Conservation (phyloP, 345 rosid genomes). For the Odontarrhena argentea region DNA sequence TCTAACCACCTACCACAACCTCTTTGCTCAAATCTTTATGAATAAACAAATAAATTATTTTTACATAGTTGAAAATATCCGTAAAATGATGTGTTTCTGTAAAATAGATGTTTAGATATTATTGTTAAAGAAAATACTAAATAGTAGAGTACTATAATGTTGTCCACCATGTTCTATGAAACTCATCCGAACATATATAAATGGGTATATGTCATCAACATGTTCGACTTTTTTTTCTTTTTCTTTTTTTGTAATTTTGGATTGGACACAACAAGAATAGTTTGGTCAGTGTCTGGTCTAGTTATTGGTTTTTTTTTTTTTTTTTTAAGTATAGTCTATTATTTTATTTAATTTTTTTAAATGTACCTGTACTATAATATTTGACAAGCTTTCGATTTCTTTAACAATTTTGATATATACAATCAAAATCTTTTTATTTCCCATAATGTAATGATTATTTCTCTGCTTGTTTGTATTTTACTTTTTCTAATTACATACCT, state of each 20-base stretch:
- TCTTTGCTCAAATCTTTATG: constrained; percentile 5
- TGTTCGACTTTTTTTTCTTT: not conserved
- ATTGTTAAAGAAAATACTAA: constrained; percentile 25
- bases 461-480: not conserved
- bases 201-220: constrained; percentile 28
- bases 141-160: constrained; percentile 7
- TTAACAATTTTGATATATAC: not conserved
- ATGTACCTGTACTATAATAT: not conserved
- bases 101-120: not conserved
- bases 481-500: constrained; percentile 1
- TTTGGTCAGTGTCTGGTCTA: constrained; percentile 29
- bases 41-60: not conserved
- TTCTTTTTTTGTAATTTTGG: constrained; percentile 23
- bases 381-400: constrained; percentile 13
- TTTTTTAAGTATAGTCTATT: not conserved
- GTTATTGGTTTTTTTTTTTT: constrained; percentile 1
- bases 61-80: not conserved
- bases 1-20: constrained; percentile 34
- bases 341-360: not conserved
- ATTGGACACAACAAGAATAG: constrained; percentile 39
- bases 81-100: not conserved
- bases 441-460: not conserved
- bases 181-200: constrained; percentile 29
- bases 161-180: constrained; percentile 31
- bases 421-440: no score